Evolutionary conservation across 208 protist species (phyloP), one percentile per base, ranked within the genome.

Genomic region (Leptomonas seymouri): DNA sequence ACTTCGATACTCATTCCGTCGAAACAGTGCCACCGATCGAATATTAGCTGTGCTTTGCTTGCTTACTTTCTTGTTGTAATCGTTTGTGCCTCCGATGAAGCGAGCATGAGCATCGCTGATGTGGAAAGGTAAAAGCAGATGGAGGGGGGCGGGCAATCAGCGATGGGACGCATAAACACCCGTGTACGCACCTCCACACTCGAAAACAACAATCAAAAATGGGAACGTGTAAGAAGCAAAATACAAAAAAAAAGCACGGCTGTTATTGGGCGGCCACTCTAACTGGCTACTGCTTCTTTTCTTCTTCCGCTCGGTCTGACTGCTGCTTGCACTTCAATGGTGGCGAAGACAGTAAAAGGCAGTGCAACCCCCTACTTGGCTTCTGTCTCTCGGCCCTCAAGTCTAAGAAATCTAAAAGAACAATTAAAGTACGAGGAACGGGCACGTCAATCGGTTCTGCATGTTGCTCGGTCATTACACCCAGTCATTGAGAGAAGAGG

Each of bases 1-100:
- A 94, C 91, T 34, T 96, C 91, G 59, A 96, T 94, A 64, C 86
- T 94, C 90, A 93, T 95, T 4, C 0, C 50, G 21, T 48, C 21
- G 28, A 48, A 39, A n/a, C n/a, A 39, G 9, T 9, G 34, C 7
- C 34, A 9, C 34, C 34, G 34, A 39, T 3, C 7, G 3, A 39
- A 12, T 14, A 7, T 46, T 2, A 61, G 16, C 2, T 23, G 31
- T 23, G n/a, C 9, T 56, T 39, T 15, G 34, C 31, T 31, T 49
- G 20, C 27, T 76, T 30, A 63, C 41, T 64, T 61, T 57, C 48
- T 57, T 63, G 11, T 57, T 46, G 15, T 12, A 4, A 48, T 18
- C 23, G 25, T 71, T 20, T 66, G 25, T 30, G 48, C 2, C 21
- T 9, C 11, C 30, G 21, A 44, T 27, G 14, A 41, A 28, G 34